Evolutionary conservation across 306 rosid species (phyloP).

Genomic region (Quercus wislizeni): DNA sequence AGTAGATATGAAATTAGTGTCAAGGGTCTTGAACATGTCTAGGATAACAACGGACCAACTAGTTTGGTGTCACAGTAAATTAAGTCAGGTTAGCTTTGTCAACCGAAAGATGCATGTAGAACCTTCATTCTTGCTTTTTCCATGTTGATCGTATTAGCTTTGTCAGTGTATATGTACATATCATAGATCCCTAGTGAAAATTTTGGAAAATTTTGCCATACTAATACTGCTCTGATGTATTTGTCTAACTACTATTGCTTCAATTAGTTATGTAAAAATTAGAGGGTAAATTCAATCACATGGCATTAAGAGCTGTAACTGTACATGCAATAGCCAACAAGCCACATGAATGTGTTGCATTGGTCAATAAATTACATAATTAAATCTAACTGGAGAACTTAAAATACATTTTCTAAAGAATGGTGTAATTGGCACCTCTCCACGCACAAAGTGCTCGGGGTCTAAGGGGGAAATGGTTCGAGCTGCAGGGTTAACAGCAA

Average conservation of each 20-base stretch:
- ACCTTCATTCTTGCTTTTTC: constrained; percentile 79
- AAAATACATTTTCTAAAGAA: too few species aligned
- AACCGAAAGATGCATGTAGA: constrained; percentile 65
- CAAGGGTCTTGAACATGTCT: constrained; percentile 85
- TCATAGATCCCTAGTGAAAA: background rate
- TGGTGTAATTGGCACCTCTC: too few species aligned
- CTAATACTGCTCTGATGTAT: background rate
- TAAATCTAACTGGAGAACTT: too few species aligned
- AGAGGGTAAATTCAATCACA: too few species aligned
- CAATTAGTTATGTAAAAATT: too few species aligned
- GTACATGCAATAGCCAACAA: too few species aligned
- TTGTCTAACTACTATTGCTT: background rate
- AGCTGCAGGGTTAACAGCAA: too few species aligned
- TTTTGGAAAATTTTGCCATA: background rate
- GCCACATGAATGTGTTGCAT: too few species aligned
- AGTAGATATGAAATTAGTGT: constrained; percentile 83
- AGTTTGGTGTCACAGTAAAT: constrained; percentile 80
- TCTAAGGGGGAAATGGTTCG: too few species aligned
- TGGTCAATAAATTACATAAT: too few species aligned
- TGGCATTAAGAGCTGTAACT: too few species aligned
- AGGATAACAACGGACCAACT: constrained; percentile 80
- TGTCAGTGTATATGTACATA: background rate
- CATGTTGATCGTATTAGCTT: constrained; percentile 35
- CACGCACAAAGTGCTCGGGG: too few species aligned
- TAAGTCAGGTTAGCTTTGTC: constrained; percentile 55